Evolutionary conservation across 768 basidiomycete species (phyloP).

Genomic region (Mycena venus): DNA sequence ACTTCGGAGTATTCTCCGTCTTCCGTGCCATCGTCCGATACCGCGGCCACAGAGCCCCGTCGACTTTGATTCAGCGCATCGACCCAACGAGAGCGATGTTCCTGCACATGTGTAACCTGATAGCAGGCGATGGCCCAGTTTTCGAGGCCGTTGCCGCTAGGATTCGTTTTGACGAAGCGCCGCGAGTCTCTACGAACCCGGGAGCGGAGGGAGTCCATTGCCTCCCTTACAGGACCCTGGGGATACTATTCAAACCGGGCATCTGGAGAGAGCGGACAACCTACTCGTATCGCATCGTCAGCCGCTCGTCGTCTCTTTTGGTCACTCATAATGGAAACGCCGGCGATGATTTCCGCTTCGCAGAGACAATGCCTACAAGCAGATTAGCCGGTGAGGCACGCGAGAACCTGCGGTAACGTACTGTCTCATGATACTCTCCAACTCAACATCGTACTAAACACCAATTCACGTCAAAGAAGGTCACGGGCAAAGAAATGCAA

Average conservation of each 20-base stretch:
- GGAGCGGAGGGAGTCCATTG: conserved; percentile 11
- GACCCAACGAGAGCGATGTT: conserved; percentile 8
- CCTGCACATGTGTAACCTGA: conserved; percentile 23
- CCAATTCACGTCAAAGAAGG: neutral
- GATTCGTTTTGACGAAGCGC: conserved; percentile 28
- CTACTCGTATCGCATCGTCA: conserved; percentile 32
- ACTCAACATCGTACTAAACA: conserved; percentile 27
- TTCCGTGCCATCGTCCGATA: conserved; percentile 24
- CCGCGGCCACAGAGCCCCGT: conserved; percentile 17
- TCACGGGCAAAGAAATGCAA: neutral
- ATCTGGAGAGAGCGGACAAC: neutral
- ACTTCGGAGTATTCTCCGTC: conserved; percentile 26
- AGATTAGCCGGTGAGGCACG: neutral
- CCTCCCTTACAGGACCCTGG: conserved; percentile 34
- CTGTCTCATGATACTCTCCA: conserved; percentile 31
- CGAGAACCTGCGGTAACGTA: neutral
- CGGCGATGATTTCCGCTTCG: conserved; percentile 32
- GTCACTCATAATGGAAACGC: conserved; percentile 30
- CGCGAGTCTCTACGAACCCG: conserved; percentile 18
- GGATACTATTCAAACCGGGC: neutral
- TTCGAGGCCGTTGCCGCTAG: neutral
- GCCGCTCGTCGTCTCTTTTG: conserved; percentile 22
- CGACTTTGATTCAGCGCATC: conserved; percentile 32
- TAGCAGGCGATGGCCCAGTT: conserved; percentile 32
- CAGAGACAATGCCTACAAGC: conserved; percentile 22